Conservation (phyloP, 768 basidiomycete species). For the Suillus brevipes region DNA sequence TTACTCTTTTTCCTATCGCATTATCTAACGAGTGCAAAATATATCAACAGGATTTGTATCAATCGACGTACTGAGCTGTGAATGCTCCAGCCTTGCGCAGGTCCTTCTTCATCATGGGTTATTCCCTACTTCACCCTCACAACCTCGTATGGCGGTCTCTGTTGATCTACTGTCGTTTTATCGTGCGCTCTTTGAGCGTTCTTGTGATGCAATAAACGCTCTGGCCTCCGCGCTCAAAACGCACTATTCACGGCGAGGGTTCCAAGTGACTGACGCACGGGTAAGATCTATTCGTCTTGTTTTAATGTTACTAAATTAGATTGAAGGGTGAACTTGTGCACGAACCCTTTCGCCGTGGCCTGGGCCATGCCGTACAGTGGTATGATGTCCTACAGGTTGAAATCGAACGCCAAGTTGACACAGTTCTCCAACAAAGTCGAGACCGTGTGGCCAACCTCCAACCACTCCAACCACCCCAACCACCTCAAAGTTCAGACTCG, state of each 20-base stretch:
- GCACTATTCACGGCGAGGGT: constrained; percentile 17
- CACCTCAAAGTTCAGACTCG: too few species aligned
- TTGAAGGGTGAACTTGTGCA: constrained; percentile 23
- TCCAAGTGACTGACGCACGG: background rate
- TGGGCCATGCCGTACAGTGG: constrained; percentile 33
- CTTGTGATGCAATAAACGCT: constrained; percentile 32
- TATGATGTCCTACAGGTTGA: constrained; percentile 21
- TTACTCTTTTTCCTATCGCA: background rate
- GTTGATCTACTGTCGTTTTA: constrained; percentile 37
- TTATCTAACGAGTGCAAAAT: background rate
- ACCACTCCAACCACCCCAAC: too few species aligned
- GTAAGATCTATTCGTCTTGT: background rate
- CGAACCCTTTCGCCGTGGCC: constrained; percentile 33
- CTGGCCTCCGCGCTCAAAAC: background rate
- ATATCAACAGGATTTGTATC: background rate
- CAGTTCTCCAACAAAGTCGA: constrained; percentile 9
- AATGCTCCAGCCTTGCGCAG: background rate
- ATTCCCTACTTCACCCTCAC: constrained; percentile 32
- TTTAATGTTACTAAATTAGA: background rate
- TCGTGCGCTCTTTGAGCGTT: constrained; percentile 34
- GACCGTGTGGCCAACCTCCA: background rate
- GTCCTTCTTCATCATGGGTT: constrained; percentile 23
- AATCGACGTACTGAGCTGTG: background rate
- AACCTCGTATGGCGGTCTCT: constrained; percentile 19
- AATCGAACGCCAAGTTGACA: constrained; percentile 5